These are phyloP conservation scores for Melocanna baccifera DNA, from an alignment of 176 grass and related monocot species.

Conservation along the genomic window DNA sequence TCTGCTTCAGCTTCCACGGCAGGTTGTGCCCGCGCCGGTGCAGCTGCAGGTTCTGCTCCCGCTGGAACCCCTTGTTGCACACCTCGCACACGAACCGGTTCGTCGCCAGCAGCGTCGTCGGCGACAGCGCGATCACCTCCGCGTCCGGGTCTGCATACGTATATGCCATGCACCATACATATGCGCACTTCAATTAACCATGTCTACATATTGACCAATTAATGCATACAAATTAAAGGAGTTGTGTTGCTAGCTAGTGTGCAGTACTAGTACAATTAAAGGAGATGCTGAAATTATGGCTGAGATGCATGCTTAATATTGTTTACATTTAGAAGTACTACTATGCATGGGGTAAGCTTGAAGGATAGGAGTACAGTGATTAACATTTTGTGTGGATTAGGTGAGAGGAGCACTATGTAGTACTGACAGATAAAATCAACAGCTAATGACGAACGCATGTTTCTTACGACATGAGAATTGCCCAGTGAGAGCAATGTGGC, in stretches of 20 bases:
- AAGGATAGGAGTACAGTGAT: background rate
- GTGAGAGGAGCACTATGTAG: background rate
- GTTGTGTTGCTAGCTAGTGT: background rate
- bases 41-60: constrained; percentile 98
- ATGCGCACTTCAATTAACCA: background rate
- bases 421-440: background rate
- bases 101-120: constrained; percentile 86
- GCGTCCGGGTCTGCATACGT: constrained; percentile 71
- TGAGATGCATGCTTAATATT: background rate
- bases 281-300: background rate
- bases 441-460: background rate
- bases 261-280: background rate
- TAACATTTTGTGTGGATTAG: constrained; percentile 8
- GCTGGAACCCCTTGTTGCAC: constrained; percentile 97
- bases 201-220: background rate
- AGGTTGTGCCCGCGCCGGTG: constrained; percentile 95
- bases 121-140: constrained; percentile 87
- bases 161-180: background rate
- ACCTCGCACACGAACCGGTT: constrained; percentile 99
- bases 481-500: background rate
- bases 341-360: background rate
- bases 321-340: background rate
- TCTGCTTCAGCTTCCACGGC: constrained; percentile 97
- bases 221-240: background rate
- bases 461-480: background rate